Evolutionary conservation across 1,284 basidiomycete species (phyloP), one percentile per base, ranked within the genome.

Genomic region (Malassezia vespertilionis): DNA sequence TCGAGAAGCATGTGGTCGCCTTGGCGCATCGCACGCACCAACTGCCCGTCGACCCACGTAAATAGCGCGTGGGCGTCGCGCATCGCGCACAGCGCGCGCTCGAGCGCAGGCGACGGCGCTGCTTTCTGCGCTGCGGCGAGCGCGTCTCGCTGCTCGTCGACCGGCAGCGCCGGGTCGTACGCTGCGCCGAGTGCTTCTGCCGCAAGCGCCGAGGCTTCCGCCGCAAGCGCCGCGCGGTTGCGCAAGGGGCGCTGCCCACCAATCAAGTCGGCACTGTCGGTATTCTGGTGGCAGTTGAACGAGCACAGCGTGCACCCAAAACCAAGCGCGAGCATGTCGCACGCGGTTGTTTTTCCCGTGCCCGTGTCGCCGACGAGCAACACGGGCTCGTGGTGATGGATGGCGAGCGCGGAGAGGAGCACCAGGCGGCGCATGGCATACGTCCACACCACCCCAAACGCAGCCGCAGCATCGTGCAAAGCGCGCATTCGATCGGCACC

Each of bases 351-450:
- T 74, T 99, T 99, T 7, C 93, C 93, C 3, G 85, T 85, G 21
- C 93, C 93, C 0, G 93, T 97, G 73, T 97, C 91, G 1, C 93
- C 93, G 12, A 99, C 91, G n/a, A 99, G 78, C 4, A 99, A 76
- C 17, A 97, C 83, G 0, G 93, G 93, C 68, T 99, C 93, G 63
- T 95, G 83, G 73, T 85, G 87, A 26, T 79, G 80, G 36, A 96
- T 73, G 1, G 87, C 88, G 8, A 84, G 80, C 4, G 83, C 79
- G 15, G 91, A 79, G 8, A 99, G 77, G 23, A 82, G 77, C 69
- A 89, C 90, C 4, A 97, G 76, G 17, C 91, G 80, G 60, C 83
- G 83, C 86, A 95, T 93, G 0, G 90, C 86, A 23, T 75, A 76
- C 0, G 93, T 97, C 88, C 90, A 95, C 28, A 93, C 82, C 38